These are phyloP conservation scores for Aspergillus phoenicis DNA, from an alignment of 2,329 filamentous ascomycete species.

Conservation along the genomic window DNA sequence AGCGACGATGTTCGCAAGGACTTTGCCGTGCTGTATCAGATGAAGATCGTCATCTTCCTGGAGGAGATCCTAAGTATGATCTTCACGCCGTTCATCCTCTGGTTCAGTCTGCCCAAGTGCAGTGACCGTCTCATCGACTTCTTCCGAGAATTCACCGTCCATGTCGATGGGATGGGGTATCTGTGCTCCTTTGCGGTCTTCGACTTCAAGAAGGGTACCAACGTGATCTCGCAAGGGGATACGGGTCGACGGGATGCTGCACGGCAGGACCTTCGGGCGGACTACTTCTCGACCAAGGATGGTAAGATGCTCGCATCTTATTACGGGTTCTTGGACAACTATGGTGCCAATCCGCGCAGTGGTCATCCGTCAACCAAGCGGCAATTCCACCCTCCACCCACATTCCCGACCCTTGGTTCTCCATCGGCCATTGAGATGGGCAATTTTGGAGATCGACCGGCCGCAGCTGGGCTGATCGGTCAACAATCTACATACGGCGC, in stretches of 20 bases:
- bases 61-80: constrained; percentile 93
- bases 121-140: constrained; percentile 95
- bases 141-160: constrained; percentile 95
- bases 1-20: constrained; percentile 91
- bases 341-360: constrained; percentile 72
- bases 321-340: constrained; percentile 92
- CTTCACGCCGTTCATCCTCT: constrained; percentile 84
- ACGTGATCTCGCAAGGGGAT: constrained; percentile 52
- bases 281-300: constrained; percentile 94
- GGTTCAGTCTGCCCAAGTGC: constrained; percentile 81
- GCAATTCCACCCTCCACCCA: constrained; percentile 73
- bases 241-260: constrained; percentile 31
- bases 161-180: constrained; percentile 93
- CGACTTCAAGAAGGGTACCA: constrained; percentile 83
- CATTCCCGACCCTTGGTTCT: constrained; percentile 71
- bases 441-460: constrained; percentile 45
- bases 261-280: constrained; percentile 72
- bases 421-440: constrained; percentile 53
- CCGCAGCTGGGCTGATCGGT: constrained; percentile 23
- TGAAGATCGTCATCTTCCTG: constrained; percentile 86
- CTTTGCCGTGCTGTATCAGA: constrained; percentile 87
- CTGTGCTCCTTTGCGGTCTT: constrained; percentile 98
- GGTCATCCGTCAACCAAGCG: constrained; percentile 52
- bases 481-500: constrained; percentile 32
- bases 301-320: constrained; percentile 98